A percentile compares a stretch with the other conserved stretches of the same genome.
phyloP scores from a whole-genome alignment of 2,329 filamentous ascomycete genomes.

The Exophiala xenobiotica region DNA sequence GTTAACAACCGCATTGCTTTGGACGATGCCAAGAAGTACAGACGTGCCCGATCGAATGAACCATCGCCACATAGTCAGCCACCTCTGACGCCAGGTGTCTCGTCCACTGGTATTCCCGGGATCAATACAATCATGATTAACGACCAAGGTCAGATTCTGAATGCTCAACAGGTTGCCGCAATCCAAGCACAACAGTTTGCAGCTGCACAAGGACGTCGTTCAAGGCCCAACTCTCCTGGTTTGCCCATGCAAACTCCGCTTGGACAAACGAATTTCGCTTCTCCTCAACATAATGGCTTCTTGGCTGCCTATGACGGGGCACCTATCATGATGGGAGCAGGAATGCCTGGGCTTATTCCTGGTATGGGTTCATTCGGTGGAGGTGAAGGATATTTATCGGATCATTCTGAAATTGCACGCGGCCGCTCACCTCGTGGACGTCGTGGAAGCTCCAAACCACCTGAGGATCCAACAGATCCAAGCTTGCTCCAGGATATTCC shows the following conservation, averaged over 20 bases:
- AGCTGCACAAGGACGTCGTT: slow-evolving; percentile 66
- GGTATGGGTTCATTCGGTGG: slow-evolving; percentile 67
- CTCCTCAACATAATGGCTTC: slow-evolving; percentile 93
- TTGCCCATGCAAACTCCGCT: slow-evolving; percentile 66
- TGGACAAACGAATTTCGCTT: slow-evolving; percentile 63
- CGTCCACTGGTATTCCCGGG: slow-evolving; percentile 62
- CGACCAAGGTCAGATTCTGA: slow-evolving; percentile 84
- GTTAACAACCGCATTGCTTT: slow-evolving; percentile 98
- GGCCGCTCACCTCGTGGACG: slow-evolving; percentile 90
- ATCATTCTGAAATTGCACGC: slow-evolving; percentile 86
- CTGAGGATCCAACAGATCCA: slow-evolving; percentile 93
- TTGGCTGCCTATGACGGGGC: slow-evolving; percentile 79
- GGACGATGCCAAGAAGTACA: slow-evolving; percentile 95
- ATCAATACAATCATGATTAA: slow-evolving; percentile 91
- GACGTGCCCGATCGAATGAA: slow-evolving; percentile 83
- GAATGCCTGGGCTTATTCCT: slow-evolving; percentile 65
- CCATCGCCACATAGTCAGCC: slow-evolving; percentile 57
- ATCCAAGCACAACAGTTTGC: slow-evolving; percentile 67
- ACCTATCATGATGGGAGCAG: slow-evolving; percentile 68
- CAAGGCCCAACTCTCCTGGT: slow-evolving; percentile 85
- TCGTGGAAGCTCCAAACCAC: slow-evolving; percentile 92
- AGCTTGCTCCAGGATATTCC: slow-evolving; percentile 90
- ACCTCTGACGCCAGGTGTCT: slow-evolving; percentile 66
- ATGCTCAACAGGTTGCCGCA: slow-evolving; percentile 78
- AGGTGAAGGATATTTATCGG: slow-evolving; percentile 84